Base-by-base conservation (phyloP, 192 early-diverging fungal species). In the Coemansia umbellata region DNA sequence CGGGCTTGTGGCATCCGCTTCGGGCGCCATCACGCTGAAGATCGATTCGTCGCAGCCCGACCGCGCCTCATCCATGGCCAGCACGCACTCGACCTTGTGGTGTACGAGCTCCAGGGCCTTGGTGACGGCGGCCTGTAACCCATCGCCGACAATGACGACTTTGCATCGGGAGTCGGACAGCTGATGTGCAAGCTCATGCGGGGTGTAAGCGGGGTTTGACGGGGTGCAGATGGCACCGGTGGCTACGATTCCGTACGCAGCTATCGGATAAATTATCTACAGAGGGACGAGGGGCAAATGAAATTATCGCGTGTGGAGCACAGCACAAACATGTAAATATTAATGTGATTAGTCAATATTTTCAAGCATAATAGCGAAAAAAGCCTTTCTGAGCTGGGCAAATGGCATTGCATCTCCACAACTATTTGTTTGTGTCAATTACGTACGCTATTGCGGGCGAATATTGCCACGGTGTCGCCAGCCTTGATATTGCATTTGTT, bases 171-270 rank as follows among this genome's bases (percentile, higher is more conserved):
- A 83, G 49, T 91, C 86, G 2, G 69, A 47, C 35, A 96, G 69
- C 63, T 95, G 93, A 53, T 89, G 82, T 2, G 84, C 80, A 5
- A 94, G 78, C 49, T 97, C 94, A 27, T 71, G 62, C 32, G 79
- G 71, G 9, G 86, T 91, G 69, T 96, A 96, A 18, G 78, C 64
- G 39, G 92, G 91, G 61, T 93, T 96, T 31, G 82, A 81, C 5
- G 85, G 82, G 2, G 89, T 85, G 41, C 90, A 80, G 1, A 81
- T 72, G 27, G 81, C 81, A 23, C 87, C 82, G 2, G 82, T 69
- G 23, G 81, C 78, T 7, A 92, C 66, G 22, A 84, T 63, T 6
- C 82, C 82, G 21, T 85, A 80, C 8, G 87, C 64, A 31, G 77
- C 84, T 24, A 85, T 60, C n/a, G 87, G 83, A 68, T 81, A 82